phyloP scores from a whole-genome alignment of 1,284 basidiomycete species.

The Cryptococcus sp. region DNA sequence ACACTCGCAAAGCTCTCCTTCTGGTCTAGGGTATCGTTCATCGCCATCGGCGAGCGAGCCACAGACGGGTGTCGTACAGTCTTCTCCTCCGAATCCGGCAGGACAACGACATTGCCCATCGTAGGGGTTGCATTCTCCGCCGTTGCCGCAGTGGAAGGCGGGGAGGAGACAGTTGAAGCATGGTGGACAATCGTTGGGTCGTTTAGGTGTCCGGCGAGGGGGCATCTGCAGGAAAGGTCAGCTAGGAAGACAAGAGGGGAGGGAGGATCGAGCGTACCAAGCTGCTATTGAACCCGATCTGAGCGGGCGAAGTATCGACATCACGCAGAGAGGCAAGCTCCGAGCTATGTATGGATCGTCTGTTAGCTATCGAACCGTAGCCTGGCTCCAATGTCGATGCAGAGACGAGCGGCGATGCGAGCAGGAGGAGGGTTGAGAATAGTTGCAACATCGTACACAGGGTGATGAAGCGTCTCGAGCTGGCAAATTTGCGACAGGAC shows the following conservation, averaged over 20 bases:
- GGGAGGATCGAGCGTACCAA: not conserved
- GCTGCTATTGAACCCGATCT: not conserved
- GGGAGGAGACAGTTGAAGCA: constrained; percentile 85
- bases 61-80: constrained; percentile 79
- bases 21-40: constrained; percentile 70
- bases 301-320: not conserved
- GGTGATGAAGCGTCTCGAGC: not conserved
- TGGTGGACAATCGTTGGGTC: constrained; percentile 43
- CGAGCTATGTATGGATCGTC: not conserved
- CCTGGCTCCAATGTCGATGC: not conserved
- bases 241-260: too few relatives aligned
- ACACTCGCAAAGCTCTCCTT: constrained; percentile 74
- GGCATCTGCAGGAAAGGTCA: constrained; percentile 16
- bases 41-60: constrained; percentile 86
- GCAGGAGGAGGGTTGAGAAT: not conserved
- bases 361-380: not conserved
- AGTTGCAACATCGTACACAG: not conserved
- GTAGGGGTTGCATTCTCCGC: constrained; percentile 75
- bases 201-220: constrained; percentile 13
- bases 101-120: constrained; percentile 89
- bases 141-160: constrained; percentile 76
- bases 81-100: constrained; percentile 82
- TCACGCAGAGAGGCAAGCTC: not conserved
- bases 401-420: not conserved
- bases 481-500: too few relatives aligned